phyloP scores from a whole-genome alignment of 768 basidiomycete species.

The Xerocomellus chrysenteron region DNA sequence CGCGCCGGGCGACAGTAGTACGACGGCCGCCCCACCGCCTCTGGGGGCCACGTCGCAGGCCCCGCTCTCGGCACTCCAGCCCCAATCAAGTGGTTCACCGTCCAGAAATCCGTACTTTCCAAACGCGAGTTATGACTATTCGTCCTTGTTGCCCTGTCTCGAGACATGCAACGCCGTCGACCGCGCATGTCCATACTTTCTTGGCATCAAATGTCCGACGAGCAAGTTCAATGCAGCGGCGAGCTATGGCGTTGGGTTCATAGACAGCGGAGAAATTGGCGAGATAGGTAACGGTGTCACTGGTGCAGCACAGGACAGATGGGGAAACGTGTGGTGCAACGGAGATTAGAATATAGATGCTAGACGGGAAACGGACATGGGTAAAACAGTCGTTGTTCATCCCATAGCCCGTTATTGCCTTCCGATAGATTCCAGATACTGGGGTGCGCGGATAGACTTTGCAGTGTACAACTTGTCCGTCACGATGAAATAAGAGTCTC shows the following conservation, averaged over 20 bases:
- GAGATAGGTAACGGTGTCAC: slow-evolving; percentile 48
- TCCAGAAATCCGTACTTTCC: slow-evolving; percentile 50
- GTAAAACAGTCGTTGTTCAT: not conserved
- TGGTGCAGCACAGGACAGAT: slow-evolving; percentile 59
- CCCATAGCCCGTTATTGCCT: no score
- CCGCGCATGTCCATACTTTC: slow-evolving; percentile 72
- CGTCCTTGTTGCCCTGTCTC: slow-evolving; percentile 72
- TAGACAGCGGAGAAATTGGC: slow-evolving; percentile 52
- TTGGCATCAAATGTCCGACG: slow-evolving; percentile 70
- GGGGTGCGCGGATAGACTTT: no score
- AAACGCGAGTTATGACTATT: slow-evolving; percentile 46
- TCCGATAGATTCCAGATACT: no score
- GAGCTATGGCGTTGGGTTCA: slow-evolving; percentile 77
- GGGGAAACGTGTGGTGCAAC: slow-evolving; percentile 80
- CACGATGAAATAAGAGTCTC: no score
- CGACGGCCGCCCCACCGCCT: slow-evolving; percentile 17
- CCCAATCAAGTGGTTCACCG: slow-evolving; percentile 39
- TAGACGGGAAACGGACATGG: not conserved
- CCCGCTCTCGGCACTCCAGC: slow-evolving; percentile 51
- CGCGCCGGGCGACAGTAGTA: slow-evolving; percentile 25
- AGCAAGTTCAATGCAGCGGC: slow-evolving; percentile 56
- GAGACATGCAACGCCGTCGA: slow-evolving; percentile 74
- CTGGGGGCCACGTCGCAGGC: slow-evolving; percentile 27
- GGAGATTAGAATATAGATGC: slow-evolving; percentile 12
- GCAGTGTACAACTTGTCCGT: no score